These are phyloP conservation scores for Oryza longistaminata DNA, from an alignment of 176 grass and related monocot species.

Conservation along the genomic window DNA sequence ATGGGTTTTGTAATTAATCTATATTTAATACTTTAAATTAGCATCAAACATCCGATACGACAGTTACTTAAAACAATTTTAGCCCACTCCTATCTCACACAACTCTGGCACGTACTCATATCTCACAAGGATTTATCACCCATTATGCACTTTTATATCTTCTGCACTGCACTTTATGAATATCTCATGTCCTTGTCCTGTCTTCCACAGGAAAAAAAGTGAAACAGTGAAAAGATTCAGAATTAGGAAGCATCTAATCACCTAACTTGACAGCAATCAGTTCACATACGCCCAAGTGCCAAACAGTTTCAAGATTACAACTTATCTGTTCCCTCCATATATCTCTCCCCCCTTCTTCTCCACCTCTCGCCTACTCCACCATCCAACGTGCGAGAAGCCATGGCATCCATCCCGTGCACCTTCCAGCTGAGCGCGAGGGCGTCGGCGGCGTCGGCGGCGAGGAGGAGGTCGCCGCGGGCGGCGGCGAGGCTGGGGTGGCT, in stretches of 20 bases:
- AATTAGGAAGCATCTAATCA: not conserved
- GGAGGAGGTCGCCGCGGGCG: constrained; percentile 19
- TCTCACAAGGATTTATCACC: no score
- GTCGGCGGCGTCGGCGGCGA: constrained; percentile 17
- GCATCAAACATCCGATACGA: no score
- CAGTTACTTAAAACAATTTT: no score
- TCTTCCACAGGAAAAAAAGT: not conserved
- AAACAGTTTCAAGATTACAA: not conserved
- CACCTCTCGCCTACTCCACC: constrained; percentile 44
- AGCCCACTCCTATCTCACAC: no score
- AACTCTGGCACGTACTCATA: no score
- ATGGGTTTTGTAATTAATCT: no score
- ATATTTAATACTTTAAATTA: no score
- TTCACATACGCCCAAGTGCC: not conserved
- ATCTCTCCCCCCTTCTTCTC: constrained; percentile 19
- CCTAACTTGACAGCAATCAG: not conserved
- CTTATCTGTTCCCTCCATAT: constrained; percentile 38
- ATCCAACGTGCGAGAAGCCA: constrained; percentile 26
- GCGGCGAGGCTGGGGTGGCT: constrained; percentile 36
- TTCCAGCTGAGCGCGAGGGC: constrained; percentile 41
- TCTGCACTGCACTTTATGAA: not conserved
- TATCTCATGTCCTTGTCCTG: not conserved
- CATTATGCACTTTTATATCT: not conserved
- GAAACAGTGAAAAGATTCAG: constrained; percentile 7
- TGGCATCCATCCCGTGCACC: constrained; percentile 73